phyloP scores from a whole-genome alignment of 495 filamentous ascomycete genomes.

The Daldinia grandis region DNA sequence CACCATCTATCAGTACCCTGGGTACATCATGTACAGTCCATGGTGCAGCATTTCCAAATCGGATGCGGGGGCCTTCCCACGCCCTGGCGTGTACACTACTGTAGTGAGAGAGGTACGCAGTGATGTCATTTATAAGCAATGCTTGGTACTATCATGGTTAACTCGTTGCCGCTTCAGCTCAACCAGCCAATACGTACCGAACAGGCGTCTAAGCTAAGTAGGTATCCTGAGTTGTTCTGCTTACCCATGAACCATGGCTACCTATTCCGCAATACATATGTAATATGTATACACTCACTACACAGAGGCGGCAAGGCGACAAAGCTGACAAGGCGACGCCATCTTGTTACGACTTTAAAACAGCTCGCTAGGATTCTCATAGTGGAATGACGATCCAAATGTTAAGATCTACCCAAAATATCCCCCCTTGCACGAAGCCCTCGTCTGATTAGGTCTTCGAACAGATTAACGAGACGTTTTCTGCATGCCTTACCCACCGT shows the following conservation, averaged over 20 bases:
- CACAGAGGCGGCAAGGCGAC: background rate
- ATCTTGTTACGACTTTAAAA: background rate
- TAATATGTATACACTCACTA: too few relatives aligned
- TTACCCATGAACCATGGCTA: background rate
- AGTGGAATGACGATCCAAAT: conserved; percentile 27
- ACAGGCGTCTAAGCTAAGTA: conserved; percentile 9
- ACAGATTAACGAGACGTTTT: conserved; percentile 16
- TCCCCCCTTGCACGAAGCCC: conserved; percentile 16
- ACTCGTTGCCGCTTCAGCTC: conserved; percentile 19
- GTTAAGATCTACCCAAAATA: conserved; percentile 21
- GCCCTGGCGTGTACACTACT: conserved; percentile 37
- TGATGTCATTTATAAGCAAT: conserved; percentile 35
- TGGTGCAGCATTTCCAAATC: conserved; percentile 24
- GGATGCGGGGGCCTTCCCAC: conserved; percentile 31
- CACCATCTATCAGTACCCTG: conserved; percentile 8
- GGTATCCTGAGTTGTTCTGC: background rate
- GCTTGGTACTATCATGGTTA: conserved; percentile 4
- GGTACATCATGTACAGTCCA: conserved; percentile 8
- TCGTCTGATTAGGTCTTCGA: conserved; percentile 16
- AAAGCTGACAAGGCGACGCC: background rate
- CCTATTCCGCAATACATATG: background rate
- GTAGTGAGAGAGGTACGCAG: background rate
- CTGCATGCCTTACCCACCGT: conserved; percentile 20
- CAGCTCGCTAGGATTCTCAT: background rate
- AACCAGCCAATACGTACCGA: conserved; percentile 9